These are phyloP conservation scores for Globisporangium splendens DNA, from an alignment of 352 stramenopile genomes.

Conservation along the genomic window DNA sequence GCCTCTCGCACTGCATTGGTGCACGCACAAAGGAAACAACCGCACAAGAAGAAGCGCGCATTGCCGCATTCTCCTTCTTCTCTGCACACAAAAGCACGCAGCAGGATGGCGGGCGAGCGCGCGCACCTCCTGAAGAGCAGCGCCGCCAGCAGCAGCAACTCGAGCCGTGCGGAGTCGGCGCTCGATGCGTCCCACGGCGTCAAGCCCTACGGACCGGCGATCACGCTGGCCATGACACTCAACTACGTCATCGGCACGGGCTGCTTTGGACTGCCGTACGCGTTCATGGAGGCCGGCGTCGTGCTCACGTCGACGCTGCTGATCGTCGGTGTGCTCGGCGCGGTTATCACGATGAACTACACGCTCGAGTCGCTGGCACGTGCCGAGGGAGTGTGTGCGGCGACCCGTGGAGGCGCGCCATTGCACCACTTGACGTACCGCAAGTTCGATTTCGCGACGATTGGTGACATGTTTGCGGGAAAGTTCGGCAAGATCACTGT, in stretches of 20 bases:
- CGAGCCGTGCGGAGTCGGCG: not conserved
- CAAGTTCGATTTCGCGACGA: conserved; percentile 83
- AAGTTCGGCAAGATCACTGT: conserved; percentile 59
- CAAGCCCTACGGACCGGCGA: conserved; percentile 61
- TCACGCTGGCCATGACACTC: conserved; percentile 79
- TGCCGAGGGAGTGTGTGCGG: conserved; percentile 68
- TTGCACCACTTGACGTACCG: conserved; percentile 76
- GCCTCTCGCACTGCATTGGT: too few species aligned
- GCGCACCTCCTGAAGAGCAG: conserved; percentile 23
- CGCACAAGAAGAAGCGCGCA: too few species aligned
- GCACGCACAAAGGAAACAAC: not conserved
- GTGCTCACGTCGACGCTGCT: conserved; percentile 58
- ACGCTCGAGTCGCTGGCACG: conserved; percentile 78
- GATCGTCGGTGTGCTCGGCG: conserved; percentile 54
- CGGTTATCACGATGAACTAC: conserved; percentile 86
- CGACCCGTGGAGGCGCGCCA: conserved; percentile 41
- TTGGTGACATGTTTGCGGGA: conserved; percentile 82
- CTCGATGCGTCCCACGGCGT: conserved; percentile 39
- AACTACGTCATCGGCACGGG: conserved; percentile 87
- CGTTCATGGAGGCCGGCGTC: conserved; percentile 72
- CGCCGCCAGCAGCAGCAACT: conserved; percentile 10
- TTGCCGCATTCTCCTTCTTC: too few species aligned
- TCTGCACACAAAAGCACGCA: not conserved
- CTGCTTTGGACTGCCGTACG: conserved; percentile 80
- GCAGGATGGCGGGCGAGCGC: conserved; percentile 20